Percentiles rank a stretch among this genome's conserved stretches.
These are phyloP conservation scores for Alliaria petiolata DNA, from an alignment of 345 rosid species.

Conservation along the genomic window DNA sequence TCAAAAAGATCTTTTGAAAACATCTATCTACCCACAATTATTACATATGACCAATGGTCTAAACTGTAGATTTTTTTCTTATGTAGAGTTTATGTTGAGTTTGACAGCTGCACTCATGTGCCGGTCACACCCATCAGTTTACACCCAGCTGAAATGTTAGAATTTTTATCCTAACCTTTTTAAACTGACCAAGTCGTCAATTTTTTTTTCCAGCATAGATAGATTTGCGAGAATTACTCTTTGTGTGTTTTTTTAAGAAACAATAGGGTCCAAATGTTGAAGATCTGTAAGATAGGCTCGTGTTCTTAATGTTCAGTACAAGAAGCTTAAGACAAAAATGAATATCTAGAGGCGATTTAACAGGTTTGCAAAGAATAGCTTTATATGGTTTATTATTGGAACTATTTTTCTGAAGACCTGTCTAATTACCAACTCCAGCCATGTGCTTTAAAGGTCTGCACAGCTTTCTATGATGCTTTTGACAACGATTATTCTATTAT, in stretches of 20 bases:
- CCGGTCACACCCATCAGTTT: slow-evolving; percentile 15
- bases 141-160: too few species aligned
- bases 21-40: slow-evolving; percentile 13
- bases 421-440: slow-evolving; percentile 23
- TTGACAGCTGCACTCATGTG: slow-evolving; percentile 20
- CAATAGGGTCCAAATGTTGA: background rate
- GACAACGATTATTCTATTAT: slow-evolving; percentile 5
- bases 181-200: background rate
- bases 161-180: background rate
- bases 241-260: background rate
- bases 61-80: background rate
- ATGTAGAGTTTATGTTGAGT: too few species aligned
- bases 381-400: background rate
- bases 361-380: slow-evolving; percentile 13
- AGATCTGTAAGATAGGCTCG: background rate
- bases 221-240: background rate
- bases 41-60: background rate
- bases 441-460: slow-evolving; percentile 27
- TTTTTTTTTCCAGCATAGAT: background rate
- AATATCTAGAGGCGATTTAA: slow-evolving; percentile 10
- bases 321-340: slow-evolving; percentile 7
- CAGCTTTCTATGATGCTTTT: slow-evolving; percentile 27
- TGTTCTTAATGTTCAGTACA: background rate
- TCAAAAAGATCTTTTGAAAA: too few species aligned
- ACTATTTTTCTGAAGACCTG: slow-evolving; percentile 10